These are phyloP conservation scores for Allium sativum DNA, from an alignment of 106 monocot genomes.

Conservation along the genomic window DNA sequence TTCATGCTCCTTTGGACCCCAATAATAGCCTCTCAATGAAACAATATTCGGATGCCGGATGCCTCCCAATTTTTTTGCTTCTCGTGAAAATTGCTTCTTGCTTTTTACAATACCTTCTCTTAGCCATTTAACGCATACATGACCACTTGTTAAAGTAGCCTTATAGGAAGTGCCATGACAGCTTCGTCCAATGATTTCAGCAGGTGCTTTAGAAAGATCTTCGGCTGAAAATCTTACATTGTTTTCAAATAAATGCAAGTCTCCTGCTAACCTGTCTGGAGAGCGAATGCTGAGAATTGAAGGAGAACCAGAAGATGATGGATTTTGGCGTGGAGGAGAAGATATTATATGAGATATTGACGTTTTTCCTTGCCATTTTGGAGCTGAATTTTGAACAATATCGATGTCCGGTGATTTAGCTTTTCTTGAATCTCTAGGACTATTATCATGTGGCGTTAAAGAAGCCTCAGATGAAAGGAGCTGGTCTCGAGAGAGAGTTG, in stretches of 20 bases:
- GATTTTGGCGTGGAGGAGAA: constrained; percentile 22
- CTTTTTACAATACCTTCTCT: constrained; percentile 63
- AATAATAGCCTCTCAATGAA: constrained; percentile 56
- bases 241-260: constrained; percentile 66
- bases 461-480: constrained; percentile 17
- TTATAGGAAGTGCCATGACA: constrained; percentile 78
- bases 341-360: constrained; percentile 27
- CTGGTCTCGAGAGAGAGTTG: constrained; percentile 25
- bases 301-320: constrained; percentile 6
- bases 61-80: constrained; percentile 66
- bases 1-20: constrained; percentile 75
- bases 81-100: constrained; percentile 65
- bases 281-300: constrained; percentile 33
- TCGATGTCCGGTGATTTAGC: constrained; percentile 13
- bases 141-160: constrained; percentile 46
- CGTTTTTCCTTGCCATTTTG: constrained; percentile 10
- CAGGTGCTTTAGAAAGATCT: constrained; percentile 73
- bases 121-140: constrained; percentile 62
- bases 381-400: constrained; percentile 1
- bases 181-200: constrained; percentile 75
- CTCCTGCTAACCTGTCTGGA: constrained; percentile 62
- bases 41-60: constrained; percentile 64
- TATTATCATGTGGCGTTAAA: constrained; percentile 13
- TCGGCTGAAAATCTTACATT: constrained; percentile 43
- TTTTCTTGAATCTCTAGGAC: constrained; percentile 2